A percentile compares a stretch with the other conserved stretches of the same genome.
Evolutionary conservation across 352 stramenopile species (phyloP).

Genomic region (Pythium scleroteichum): DNA sequence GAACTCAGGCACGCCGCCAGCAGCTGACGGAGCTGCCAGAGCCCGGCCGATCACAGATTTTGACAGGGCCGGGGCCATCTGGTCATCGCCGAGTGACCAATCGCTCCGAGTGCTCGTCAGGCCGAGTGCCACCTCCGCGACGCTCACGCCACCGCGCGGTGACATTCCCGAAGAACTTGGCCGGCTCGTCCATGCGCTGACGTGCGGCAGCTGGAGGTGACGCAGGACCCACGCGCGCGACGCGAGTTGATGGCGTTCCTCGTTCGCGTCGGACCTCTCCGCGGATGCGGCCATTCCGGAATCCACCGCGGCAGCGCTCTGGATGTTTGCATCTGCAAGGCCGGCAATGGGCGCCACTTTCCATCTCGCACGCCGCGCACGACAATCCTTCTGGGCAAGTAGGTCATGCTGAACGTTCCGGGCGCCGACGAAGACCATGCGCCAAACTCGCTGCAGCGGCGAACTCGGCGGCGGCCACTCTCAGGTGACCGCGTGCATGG

Average conservation of each 20-base stretch:
- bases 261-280: conserved; percentile 3
- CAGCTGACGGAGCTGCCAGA: neutral
- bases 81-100: conserved; percentile 3
- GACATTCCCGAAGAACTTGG: neutral
- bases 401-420: neutral
- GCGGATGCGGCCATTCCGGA: conserved; percentile 9
- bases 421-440: neutral
- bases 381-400: neutral
- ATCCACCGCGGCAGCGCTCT: conserved; percentile 1
- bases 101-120: conserved; percentile 18
- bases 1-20: neutral
- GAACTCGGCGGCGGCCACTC: conserved; percentile 3
- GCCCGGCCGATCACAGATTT: conserved; percentile 12
- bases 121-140: conserved; percentile 12
- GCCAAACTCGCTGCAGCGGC: neutral
- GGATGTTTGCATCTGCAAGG: neutral
- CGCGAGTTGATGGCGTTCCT: conserved; percentile 30
- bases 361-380: conserved; percentile 4
- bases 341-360: conserved; percentile 1
- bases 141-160: conserved; percentile 11
- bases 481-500: conserved; percentile 14
- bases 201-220: conserved; percentile 10
- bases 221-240: conserved; percentile 17
- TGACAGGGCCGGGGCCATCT: neutral
- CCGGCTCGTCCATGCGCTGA: conserved; percentile 18